Evolutionary conservation across 2,329 filamentous ascomycete genomes (phyloP).

Genomic region (Colletotrichum chlorophyti): DNA sequence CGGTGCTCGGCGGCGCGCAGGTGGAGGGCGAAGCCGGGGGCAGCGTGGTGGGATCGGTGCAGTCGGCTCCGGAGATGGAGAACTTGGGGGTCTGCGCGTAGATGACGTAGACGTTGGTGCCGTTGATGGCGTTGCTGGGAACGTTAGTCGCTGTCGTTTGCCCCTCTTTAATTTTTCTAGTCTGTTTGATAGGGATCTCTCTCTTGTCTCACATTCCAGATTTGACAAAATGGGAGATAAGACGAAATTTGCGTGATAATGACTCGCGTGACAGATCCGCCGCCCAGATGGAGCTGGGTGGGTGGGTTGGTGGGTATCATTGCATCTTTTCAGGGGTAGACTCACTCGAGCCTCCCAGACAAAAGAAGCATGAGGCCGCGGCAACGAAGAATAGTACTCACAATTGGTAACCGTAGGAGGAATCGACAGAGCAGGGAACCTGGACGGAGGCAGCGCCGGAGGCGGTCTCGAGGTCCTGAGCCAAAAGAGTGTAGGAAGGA

Average conservation of each 20-base stretch:
- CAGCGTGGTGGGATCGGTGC: constrained; percentile 33
- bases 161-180: neutral
- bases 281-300: no score
- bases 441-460: constrained; percentile 40
- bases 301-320: no score
- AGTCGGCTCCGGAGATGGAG: constrained; percentile 39
- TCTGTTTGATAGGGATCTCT: no score
- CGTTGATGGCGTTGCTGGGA: constrained; percentile 48
- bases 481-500: constrained; percentile 45
- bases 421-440: constrained; percentile 44
- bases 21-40: constrained; percentile 31
- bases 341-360: neutral
- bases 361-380: constrained; percentile 1
- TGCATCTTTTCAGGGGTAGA: constrained; percentile 3
- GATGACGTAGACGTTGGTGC: constrained; percentile 52
- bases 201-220: no score
- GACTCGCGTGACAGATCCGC: no score
- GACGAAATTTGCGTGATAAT: no score
- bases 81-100: constrained; percentile 49
- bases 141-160: neutral
- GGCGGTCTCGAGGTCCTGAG: constrained; percentile 41
- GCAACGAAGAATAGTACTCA: constrained; percentile 25
- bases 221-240: no score
- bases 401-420: constrained; percentile 48
- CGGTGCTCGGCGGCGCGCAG: constrained; percentile 34